Evolutionary conservation across 768 basidiomycete genomes (phyloP), one percentile per base, ranked within the genome.

Genomic region (Hygrocybe coccinea): DNA sequence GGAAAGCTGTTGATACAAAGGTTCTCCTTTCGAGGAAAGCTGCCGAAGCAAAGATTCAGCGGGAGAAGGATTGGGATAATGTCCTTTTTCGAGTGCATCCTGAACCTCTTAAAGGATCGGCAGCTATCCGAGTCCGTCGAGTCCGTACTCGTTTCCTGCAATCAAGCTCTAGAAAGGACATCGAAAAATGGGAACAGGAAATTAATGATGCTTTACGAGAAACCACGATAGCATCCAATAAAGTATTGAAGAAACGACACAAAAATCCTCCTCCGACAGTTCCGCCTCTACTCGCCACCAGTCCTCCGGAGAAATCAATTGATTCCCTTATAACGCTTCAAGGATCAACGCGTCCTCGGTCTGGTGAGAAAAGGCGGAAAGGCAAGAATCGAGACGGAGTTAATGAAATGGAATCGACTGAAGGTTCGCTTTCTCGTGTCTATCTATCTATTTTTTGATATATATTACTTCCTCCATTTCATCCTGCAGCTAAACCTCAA

Each of bases 21-120:
- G 75, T 77, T 2, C 71, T 76, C 3, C 69, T 89, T 2, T 83
- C 76, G 2, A 77, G 75, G 65, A 91, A 86, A 68, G 86, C 82
- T 3, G 81, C 82, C 21, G 84, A 85, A 55, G 82, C 83, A 0
- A 78, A 76, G 41, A 64, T 65, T 9, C 76, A 80, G 54, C 77
- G 86, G 56, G 85, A 87, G 65, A 71, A 70, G 34, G 84, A 83
- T 55, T 93, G 89, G 89, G 76, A 79, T 2, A 69, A 64, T 2
- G 69, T 92, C 50, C 67, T 93, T 6, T 57, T 62, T 35, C 73
- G 70, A 15, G 68, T 87, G 39, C 80, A 87, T 69, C 79, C 85
- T 2, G 77, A 69, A 1, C 71, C 79, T 6, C 60, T 85, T 51
- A 71, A 76, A 34, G 75, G 78, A 6, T 72, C 80, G 24, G 71